A percentile compares a stretch with the other conserved stretches of the same genome.
These are phyloP conservation scores for Decorospora gaudefroyi DNA, from an alignment of 2,329 filamentous ascomycete species.

Conservation along the genomic window DNA sequence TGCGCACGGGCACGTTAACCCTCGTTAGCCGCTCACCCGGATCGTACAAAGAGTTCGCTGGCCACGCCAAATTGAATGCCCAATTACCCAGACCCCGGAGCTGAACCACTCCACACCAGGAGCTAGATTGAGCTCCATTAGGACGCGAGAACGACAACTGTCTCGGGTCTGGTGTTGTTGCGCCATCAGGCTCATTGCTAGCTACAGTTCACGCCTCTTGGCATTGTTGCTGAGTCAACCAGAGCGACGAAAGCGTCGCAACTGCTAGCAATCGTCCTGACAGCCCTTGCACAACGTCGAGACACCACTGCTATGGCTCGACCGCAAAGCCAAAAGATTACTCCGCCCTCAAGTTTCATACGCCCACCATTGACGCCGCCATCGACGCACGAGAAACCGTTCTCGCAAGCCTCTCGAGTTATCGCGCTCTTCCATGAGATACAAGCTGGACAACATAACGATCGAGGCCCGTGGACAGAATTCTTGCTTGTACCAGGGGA, in stretches of 20 bases:
- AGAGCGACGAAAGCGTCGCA: not conserved
- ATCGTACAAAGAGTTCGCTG: too few species aligned
- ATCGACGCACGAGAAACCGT: slow-evolving; percentile 24
- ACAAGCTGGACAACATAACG: slow-evolving; percentile 18
- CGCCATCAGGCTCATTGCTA: not conserved
- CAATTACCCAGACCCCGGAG: too few species aligned
- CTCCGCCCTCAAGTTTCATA: slow-evolving; percentile 24
- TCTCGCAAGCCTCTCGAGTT: slow-evolving; percentile 17
- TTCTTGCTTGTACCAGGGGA: slow-evolving; percentile 25
- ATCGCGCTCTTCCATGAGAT: slow-evolving; percentile 26
- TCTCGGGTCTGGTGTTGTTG: too few species aligned
- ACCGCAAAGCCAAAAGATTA: slow-evolving; percentile 14
- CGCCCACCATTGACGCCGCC: slow-evolving; percentile 26
- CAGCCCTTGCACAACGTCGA: slow-evolving; percentile 9
- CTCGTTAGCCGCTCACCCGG: too few species aligned
- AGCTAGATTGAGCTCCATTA: too few species aligned
- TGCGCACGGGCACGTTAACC: not conserved
- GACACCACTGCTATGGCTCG: slow-evolving; percentile 22
- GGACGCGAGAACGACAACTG: too few species aligned
- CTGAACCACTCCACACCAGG: too few species aligned
- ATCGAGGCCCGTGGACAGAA: slow-evolving; percentile 15
- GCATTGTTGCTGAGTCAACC: slow-evolving; percentile 23
- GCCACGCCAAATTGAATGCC: too few species aligned
- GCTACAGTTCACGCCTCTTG: not conserved
- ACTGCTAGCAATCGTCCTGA: slow-evolving; percentile 4